Evolutionary conservation across 225 moss, liverwort and hornwort genomes (phyloP).

Genomic region (Sphagnum tenellum): DNA sequence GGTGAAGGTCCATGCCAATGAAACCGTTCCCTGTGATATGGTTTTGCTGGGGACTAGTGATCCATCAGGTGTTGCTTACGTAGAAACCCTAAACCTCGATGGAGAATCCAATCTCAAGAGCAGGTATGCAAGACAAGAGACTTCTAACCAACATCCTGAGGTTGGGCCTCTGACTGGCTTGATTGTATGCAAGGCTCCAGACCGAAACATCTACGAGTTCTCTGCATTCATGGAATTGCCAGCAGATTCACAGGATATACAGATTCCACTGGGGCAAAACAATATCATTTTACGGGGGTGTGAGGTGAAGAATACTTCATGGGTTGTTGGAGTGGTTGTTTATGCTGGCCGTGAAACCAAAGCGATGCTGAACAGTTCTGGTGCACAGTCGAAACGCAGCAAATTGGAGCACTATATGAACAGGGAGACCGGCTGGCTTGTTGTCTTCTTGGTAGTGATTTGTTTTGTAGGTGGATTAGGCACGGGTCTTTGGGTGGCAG

Average conservation of each 20-base stretch:
- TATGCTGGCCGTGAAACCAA: constrained; percentile 88
- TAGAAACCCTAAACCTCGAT: constrained; percentile 86
- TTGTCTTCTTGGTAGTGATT: constrained; percentile 38
- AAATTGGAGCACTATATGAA: constrained; percentile 75
- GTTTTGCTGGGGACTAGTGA: constrained; percentile 70
- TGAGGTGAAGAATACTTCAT: constrained; percentile 79
- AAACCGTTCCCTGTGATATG: constrained; percentile 69
- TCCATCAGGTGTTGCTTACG: constrained; percentile 60
- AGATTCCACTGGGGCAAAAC: constrained; percentile 53
- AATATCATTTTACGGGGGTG: constrained; percentile 83
- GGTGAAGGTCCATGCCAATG: constrained; percentile 71
- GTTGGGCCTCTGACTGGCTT: constrained; percentile 34
- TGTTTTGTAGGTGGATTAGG: constrained; percentile 70
- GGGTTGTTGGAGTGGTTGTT: constrained; percentile 85
- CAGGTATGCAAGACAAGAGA: constrained; percentile 72
- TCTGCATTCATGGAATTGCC: constrained; percentile 66
- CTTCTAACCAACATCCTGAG: constrained; percentile 24
- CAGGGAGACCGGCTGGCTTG: constrained; percentile 67
- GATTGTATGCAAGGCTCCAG: constrained; percentile 67
- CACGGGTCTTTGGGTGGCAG: constrained; percentile 60
- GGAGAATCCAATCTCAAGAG: constrained; percentile 90
- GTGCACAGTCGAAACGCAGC: constrained; percentile 81
- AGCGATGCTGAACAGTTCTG: constrained; percentile 80
- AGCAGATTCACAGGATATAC: constrained; percentile 12
- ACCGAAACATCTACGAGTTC: constrained; percentile 88